Evolutionary conservation across 2,329 filamentous ascomycete genomes (phyloP).

Genomic region (Talaromyces atroroseus): DNA sequence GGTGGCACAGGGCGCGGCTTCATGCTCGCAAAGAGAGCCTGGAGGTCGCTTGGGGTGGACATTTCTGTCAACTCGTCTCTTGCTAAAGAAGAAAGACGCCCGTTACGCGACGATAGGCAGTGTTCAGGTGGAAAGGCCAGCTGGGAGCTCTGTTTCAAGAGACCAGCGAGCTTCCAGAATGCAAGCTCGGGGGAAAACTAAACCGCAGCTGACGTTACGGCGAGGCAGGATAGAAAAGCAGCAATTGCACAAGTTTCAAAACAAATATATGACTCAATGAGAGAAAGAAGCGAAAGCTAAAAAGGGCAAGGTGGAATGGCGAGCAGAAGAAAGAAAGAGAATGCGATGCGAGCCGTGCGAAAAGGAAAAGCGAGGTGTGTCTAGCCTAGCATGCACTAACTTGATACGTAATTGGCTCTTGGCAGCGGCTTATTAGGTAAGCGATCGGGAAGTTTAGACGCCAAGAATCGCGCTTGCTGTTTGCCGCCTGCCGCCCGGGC

Average conservation of each 20-base stretch:
- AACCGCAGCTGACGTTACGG: neutral
- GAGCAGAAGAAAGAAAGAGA: neutral
- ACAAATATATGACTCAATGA: neutral
- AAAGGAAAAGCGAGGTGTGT: neutral
- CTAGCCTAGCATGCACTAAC: neutral
- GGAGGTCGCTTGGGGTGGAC: slow-evolving; percentile 43
- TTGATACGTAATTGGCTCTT: neutral
- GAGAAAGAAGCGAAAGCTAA: neutral
- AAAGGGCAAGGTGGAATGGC: too few relatives aligned
- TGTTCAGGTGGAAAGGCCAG: slow-evolving; percentile 10
- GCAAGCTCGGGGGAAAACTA: neutral
- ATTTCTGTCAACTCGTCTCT: slow-evolving; percentile 37
- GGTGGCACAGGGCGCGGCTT: slow-evolving; percentile 35
- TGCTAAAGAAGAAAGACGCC: slow-evolving; percentile 25
- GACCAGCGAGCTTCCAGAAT: slow-evolving; percentile 9
- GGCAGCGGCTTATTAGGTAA: neutral
- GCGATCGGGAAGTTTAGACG: neutral
- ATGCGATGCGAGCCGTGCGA: neutral
- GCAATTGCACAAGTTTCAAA: neutral
- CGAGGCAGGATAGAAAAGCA: neutral
- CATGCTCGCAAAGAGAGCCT: slow-evolving; percentile 44
- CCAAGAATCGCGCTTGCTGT: too few relatives aligned
- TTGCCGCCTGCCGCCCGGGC: too few relatives aligned
- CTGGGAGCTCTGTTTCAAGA: slow-evolving; percentile 18
- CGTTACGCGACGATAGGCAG: slow-evolving; percentile 19